phyloP scores from a whole-genome alignment of 2,329 filamentous ascomycete genomes.

The Sclerotinia glacialis region DNA sequence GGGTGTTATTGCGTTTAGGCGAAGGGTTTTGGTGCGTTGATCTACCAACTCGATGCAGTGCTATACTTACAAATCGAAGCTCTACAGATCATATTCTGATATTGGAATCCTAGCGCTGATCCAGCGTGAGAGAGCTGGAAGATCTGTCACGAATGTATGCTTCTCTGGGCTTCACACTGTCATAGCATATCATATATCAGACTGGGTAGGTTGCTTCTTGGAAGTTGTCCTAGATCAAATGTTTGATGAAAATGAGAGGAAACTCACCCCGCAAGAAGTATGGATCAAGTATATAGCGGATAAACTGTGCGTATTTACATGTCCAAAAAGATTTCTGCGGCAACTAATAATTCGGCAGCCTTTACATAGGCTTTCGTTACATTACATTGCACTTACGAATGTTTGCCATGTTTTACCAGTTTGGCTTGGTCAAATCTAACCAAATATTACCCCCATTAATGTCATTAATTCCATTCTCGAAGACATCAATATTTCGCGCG shows the following conservation, averaged over 20 bases:
- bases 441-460: conserved; percentile 11
- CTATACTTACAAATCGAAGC: conserved; percentile 26
- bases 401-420: conserved; percentile 39
- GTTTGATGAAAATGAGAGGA: conserved; percentile 29
- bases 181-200: conserved; percentile 34
- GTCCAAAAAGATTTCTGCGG: not conserved
- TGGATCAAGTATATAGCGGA: conserved; percentile 19
- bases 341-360: conserved; percentile 30
- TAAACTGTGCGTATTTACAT: conserved; percentile 24
- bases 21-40: conserved; percentile 36
- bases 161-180: conserved; percentile 36
- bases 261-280: conserved; percentile 24
- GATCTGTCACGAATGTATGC: conserved; percentile 30
- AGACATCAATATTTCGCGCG: conserved; percentile 33
- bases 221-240: conserved; percentile 31
- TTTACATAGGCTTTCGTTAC: conserved; percentile 31
- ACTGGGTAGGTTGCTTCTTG: conserved; percentile 32
- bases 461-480: conserved; percentile 33
- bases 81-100: conserved; percentile 37
- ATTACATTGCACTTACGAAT: conserved; percentile 36
- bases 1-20: conserved; percentile 38
- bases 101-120: conserved; percentile 34
- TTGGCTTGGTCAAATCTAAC: conserved; percentile 32
- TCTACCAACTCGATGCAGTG: not conserved
- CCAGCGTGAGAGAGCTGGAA: conserved; percentile 28